These are phyloP conservation scores for Wickerhamomyces alni DNA, from an alignment of 805 yeast genomes.

Conservation along the genomic window DNA sequence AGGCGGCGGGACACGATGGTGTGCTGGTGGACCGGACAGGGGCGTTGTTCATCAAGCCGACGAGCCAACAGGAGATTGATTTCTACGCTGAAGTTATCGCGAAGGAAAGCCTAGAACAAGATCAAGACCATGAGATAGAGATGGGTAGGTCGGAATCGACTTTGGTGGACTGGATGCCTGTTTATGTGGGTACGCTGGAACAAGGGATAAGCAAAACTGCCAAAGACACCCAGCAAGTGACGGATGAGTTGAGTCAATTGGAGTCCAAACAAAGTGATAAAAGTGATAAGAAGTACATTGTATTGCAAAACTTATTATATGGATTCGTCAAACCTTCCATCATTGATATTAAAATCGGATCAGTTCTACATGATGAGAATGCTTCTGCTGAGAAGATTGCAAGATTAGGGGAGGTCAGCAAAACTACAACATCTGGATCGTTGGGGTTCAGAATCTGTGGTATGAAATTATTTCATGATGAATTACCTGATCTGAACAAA, in stretches of 20 bases:
- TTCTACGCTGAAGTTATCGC: slow-evolving; percentile 47
- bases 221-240: slow-evolving; percentile 16
- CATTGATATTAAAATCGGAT: slow-evolving; percentile 80
- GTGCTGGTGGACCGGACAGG: slow-evolving; percentile 59
- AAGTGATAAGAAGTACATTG: slow-evolving; percentile 38
- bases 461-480: slow-evolving; percentile 48
- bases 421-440: slow-evolving; percentile 74
- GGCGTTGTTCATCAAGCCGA: slow-evolving; percentile 65
- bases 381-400: slow-evolving; percentile 54
- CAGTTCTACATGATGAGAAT: slow-evolving; percentile 55
- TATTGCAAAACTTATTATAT: slow-evolving; percentile 61
- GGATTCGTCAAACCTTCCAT: slow-evolving; percentile 65
- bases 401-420: slow-evolving; percentile 59
- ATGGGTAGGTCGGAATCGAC: slow-evolving; percentile 24
- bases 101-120: slow-evolving; percentile 15
- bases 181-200: slow-evolving; percentile 52
- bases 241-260: slow-evolving; percentile 15
- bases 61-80: slow-evolving; percentile 59
- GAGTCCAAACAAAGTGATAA: neutral
- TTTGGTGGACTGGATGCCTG: slow-evolving; percentile 56
- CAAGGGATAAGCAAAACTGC: slow-evolving; percentile 34
- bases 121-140: slow-evolving; percentile 23
- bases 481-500: slow-evolving; percentile 8
- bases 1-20: slow-evolving; percentile 94
- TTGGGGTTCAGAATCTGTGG: slow-evolving; percentile 82